Evolutionary conservation across 495 filamentous ascomycete genomes (phyloP).

Genomic region (Pseudomonodictys pantanalensis): DNA sequence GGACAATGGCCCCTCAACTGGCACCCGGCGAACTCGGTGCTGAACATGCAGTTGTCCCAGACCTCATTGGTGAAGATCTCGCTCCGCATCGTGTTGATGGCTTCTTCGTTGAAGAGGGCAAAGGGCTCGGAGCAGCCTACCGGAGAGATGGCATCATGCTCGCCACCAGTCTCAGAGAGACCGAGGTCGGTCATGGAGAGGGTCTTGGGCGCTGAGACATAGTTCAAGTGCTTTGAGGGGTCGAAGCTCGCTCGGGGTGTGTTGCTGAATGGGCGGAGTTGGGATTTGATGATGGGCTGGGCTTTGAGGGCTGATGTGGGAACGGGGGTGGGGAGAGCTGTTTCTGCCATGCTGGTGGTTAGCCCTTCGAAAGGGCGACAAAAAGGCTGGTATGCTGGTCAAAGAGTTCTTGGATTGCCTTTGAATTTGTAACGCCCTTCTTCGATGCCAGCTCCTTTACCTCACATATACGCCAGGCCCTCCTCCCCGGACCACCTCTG

Average conservation of each 20-base stretch:
- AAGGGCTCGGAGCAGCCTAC: conserved; percentile 26
- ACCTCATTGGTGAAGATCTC: conserved; percentile 24
- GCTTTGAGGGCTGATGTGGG: neutral
- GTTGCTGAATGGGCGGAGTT: neutral
- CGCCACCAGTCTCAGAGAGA: too few species aligned
- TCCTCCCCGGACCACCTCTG: too few species aligned
- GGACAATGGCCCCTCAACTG: conserved; percentile 22
- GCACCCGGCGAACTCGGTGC: conserved; percentile 3
- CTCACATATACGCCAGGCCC: too few species aligned
- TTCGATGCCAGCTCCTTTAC: too few species aligned
- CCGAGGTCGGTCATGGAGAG: conserved; percentile 2
- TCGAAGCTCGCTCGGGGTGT: neutral
- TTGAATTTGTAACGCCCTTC: too few species aligned
- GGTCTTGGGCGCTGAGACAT: neutral
- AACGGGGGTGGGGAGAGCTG: too few species aligned
- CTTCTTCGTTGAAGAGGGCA: conserved; percentile 22
- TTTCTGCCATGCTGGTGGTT: too few species aligned
- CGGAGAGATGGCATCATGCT: conserved; percentile 3
- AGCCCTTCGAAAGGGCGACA: too few species aligned
- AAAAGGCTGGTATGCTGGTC: too few species aligned
- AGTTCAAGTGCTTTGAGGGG: neutral
- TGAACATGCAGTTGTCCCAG: conserved; percentile 7
- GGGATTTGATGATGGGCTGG: neutral
- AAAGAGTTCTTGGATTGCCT: too few species aligned
- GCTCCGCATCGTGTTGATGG: conserved; percentile 19